Evolutionary conservation across 108 stramenopile species (phyloP).

Genomic region (Pseudonitzschia multiseries): DNA sequence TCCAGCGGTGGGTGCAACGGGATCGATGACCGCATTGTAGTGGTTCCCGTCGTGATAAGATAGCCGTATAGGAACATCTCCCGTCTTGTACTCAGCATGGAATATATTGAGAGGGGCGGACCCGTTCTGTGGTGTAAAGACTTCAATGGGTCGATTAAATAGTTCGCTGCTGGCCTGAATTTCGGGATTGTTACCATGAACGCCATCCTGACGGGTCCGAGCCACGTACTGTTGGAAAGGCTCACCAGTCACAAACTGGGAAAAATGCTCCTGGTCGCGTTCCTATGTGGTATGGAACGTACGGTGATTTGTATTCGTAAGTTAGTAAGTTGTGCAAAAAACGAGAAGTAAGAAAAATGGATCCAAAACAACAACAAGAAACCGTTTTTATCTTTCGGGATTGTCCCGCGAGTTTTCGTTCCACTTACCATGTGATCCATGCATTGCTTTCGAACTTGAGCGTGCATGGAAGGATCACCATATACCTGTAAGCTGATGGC

Average conservation of each 20-base stretch:
- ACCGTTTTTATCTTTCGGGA: neutral
- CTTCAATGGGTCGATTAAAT: conserved; percentile 91
- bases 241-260: conserved; percentile 78
- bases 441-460: conserved; percentile 75
- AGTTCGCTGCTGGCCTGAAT: conserved; percentile 95
- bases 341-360: neutral
- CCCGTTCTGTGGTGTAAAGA: conserved; percentile 75
- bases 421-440: conserved; percentile 88
- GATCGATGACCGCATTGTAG: conserved; percentile 85
- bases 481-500: conserved; percentile 95
- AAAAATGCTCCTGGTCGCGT: conserved; percentile 65
- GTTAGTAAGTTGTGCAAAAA: neutral
- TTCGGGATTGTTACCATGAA: conserved; percentile 96
- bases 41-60: conserved; percentile 86
- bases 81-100: conserved; percentile 68
- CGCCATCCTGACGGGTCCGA: conserved; percentile 77
- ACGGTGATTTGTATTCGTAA: neutral
- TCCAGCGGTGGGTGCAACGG: conserved; percentile 77
- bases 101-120: conserved; percentile 81
- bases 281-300: conserved; percentile 8
- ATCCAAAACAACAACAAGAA: neutral
- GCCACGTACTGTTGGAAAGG: conserved; percentile 72
- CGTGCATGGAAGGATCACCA: conserved; percentile 86
- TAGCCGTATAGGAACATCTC: conserved; percentile 74
- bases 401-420: neutral